A percentile compares a stretch with the other conserved stretches of the same genome.
phyloP scores from a whole-genome alignment of 352 stramenopile species.

The Phytophthora capsici region DNA sequence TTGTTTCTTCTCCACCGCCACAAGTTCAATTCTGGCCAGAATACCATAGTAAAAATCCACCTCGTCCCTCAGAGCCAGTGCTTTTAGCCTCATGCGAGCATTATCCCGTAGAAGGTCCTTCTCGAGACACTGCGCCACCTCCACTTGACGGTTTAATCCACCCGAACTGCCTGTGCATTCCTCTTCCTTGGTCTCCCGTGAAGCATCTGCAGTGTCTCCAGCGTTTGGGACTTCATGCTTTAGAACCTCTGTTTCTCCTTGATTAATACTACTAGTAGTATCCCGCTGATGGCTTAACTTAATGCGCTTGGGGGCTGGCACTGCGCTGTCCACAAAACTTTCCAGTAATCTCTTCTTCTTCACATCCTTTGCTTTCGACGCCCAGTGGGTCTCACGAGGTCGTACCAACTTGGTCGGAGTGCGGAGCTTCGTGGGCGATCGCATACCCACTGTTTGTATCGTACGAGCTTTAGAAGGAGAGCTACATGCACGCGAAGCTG shows the following conservation, averaged over 20 bases:
- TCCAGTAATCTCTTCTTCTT: constrained; percentile 42
- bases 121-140: constrained; percentile 46
- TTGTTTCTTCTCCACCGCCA: constrained; percentile 19
- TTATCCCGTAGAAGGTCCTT: constrained; percentile 56
- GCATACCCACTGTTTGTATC: constrained; percentile 18
- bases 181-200: constrained; percentile 14
- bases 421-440: constrained; percentile 30
- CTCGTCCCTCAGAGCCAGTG: constrained; percentile 44
- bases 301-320: constrained; percentile 23
- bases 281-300: constrained; percentile 10
- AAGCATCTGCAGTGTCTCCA: constrained; percentile 12
- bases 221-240: not conserved
- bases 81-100: constrained; percentile 54
- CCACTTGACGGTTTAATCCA: constrained; percentile 34
- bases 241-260: not conserved
- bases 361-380: constrained; percentile 18
- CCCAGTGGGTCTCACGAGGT: constrained; percentile 20
- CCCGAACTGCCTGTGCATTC: constrained; percentile 20
- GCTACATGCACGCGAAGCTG: constrained; percentile 15
- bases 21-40: constrained; percentile 49
- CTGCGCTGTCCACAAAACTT: not conserved
- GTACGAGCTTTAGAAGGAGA: constrained; percentile 17
- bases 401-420: constrained; percentile 31
- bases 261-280: too few species aligned
- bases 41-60: constrained; percentile 64